phyloP scores from a whole-genome alignment of 495 filamentous ascomycete genomes.

The Neurospora cerealis region DNA sequence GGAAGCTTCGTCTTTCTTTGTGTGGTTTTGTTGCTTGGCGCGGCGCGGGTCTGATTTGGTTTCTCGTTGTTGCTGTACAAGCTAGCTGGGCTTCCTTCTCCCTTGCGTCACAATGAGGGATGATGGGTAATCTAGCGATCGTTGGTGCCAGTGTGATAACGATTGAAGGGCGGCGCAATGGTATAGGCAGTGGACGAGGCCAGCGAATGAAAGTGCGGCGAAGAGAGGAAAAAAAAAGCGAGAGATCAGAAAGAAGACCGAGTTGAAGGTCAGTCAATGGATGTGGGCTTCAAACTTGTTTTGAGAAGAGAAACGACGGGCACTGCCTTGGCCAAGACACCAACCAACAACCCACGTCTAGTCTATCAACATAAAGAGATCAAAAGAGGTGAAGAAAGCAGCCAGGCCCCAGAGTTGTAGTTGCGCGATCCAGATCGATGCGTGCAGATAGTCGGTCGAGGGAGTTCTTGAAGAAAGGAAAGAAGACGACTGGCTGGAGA shows the following conservation, averaged over 20 bases:
- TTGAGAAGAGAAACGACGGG: background rate
- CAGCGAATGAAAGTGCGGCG: background rate
- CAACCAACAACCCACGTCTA: background rate
- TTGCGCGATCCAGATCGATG: background rate
- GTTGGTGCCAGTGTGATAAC: background rate
- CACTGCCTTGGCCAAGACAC: background rate
- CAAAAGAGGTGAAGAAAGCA: background rate
- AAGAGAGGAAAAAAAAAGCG: background rate
- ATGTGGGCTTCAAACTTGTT: background rate
- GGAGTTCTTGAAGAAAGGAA: background rate
- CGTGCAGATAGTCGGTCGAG: background rate
- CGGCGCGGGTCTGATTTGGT: background rate
- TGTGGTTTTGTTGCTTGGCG: background rate
- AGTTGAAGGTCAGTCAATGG: background rate
- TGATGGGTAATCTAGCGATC: background rate
- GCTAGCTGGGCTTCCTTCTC: background rate
- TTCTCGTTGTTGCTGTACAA: background rate
- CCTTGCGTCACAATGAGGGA: background rate
- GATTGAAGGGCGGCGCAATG: background rate
- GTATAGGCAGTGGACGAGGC: background rate
- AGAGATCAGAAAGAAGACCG: background rate
- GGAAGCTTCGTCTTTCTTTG: background rate
- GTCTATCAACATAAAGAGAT: background rate
- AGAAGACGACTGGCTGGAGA: background rate
- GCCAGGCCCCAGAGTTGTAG: background rate